Evolutionary conservation across 176 grass and related monocot species (phyloP), one percentile per base, ranked within the genome.

Genomic region (barley (Hordeum vulgare)): DNA sequence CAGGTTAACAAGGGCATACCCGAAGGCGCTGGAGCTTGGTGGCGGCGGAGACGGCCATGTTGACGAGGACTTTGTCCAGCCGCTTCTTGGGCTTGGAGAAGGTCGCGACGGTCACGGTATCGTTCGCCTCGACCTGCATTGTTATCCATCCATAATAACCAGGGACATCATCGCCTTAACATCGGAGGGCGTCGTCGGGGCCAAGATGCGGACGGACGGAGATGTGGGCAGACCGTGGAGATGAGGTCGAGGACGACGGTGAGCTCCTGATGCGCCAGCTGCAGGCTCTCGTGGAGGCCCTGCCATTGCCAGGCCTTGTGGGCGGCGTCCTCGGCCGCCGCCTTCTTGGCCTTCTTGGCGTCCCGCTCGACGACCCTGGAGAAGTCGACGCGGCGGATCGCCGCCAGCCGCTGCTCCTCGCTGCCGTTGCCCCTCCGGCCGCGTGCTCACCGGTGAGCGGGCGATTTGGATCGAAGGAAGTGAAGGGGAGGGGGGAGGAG

Each of bases 121-220:
- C 96, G 78, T 98, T 95, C 44, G 96, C 87, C 83, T 98, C 96
- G 53, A 98, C 95, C 95, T 98, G 86, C 81, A 85, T 76, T 73
- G 89, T 29, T 37, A 85, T 61, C 34, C 12, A 14, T 33, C 1
- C 35, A 41, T 21, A 37, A 6, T 66, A 47, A 61, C 6, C 61
- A 70, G 41, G 36, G 82, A 56, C 0, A 29, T 42, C 0, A 29
- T 25, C 37, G 12, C 67, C 42, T 8, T 0, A 8, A 39, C 51
- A 54, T 8, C 20, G 0, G 51, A 54, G 51, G 51, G 6, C 18
- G 18, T 20, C 51, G 8, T 54, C 18, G 2, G 4, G 51, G 11
- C 23, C 45, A 23, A 29, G 9, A 73, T 78, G 63, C 25, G 9
- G 9, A 67, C 57, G 13, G n/a, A 95, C 96, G 37, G 24, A 29